phyloP scores from a whole-genome alignment of 1,284 basidiomycete species.

The Boletellus deceptivus region DNA sequence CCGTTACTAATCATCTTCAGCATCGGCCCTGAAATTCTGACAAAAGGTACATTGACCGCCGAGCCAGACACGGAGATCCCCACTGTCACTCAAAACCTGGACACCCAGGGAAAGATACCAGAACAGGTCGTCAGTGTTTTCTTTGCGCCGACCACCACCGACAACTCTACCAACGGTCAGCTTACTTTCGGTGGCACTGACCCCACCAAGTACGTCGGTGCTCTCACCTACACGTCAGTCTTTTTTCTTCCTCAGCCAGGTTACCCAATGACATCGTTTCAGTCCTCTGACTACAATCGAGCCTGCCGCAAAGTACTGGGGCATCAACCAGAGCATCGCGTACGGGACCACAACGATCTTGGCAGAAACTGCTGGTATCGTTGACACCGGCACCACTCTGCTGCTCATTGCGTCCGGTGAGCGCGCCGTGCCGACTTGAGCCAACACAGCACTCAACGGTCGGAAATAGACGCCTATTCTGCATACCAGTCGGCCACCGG shows the following conservation, averaged over 20 bases:
- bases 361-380: conserved; percentile 42
- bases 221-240: conserved; percentile 45
- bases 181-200: conserved; percentile 52
- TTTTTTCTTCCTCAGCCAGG: not conserved
- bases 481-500: conserved; percentile 53
- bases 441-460: conserved; percentile 4
- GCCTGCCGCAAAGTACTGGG: conserved; percentile 57
- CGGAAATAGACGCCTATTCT: conserved; percentile 45
- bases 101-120: conserved; percentile 31
- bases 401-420: conserved; percentile 38
- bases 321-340: conserved; percentile 57
- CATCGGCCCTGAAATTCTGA: conserved; percentile 34
- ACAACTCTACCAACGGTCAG: conserved; percentile 36
- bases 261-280: conserved; percentile 2
- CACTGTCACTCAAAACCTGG: conserved; percentile 40
- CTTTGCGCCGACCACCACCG: conserved; percentile 38
- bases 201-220: conserved; percentile 45
- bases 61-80: conserved; percentile 15
- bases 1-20: conserved; percentile 38
- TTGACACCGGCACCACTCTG: conserved; percentile 8
- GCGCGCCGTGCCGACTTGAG: conserved; percentile 1
- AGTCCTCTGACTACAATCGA: conserved; percentile 47
- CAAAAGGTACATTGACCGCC: conserved; percentile 24
- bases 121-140: conserved; percentile 37
- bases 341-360: conserved; percentile 51